Base-by-base conservation (phyloP, 1,139 yeast genomes). In the Arxiozyma heterogenica region DNA sequence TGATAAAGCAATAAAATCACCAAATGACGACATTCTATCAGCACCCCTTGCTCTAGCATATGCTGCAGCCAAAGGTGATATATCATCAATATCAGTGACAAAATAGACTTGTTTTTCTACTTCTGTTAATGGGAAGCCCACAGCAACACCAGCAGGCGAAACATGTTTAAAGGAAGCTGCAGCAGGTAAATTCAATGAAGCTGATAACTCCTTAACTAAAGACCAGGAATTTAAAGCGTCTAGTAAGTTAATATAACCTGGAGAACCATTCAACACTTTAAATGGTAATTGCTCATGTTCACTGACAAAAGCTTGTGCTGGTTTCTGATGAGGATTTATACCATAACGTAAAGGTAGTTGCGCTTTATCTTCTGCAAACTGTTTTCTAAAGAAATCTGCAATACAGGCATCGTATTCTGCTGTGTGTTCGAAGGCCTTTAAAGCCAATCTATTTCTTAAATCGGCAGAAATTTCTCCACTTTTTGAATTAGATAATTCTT, bases 31-130 rank as follows among this genome's bases (percentile, higher is more conserved):
- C 98, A 93, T 93, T 80, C 98, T 86, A 76, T 93, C 98, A 62
- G 98, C 98, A 72, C 98, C 98, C 75, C 98, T 86, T 54, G 98
- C 98, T 75, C 98, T 86, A 47, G 98, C 98, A 68, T 93, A 93
- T 57, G 98, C 98, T 69, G 87, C 87, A 59, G 98, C 98, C 70
- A 93, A 79, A 57, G 98, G 98, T 39, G 97, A 88, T 71, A 93
- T 78, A 78, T 90, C 87, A 74, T 89, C 96, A 68, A 93, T 89
- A 71, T 89, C 97, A 65, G 83, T 83, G 60, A 93, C 98, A 71
- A 93, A 93, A 78, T 93, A 93, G 59, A 93, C 82, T 74, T 91
- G 87, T 82, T 91, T 91, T 77, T 93, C 98, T 58, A 84, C 78
- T 55, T 91, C 98, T 51, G 86, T 70, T 65, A 93, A 79, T 61